These are phyloP conservation scores for Neobulgaria alba DNA, from an alignment of 2,329 filamentous ascomycete species.

Conservation along the genomic window DNA sequence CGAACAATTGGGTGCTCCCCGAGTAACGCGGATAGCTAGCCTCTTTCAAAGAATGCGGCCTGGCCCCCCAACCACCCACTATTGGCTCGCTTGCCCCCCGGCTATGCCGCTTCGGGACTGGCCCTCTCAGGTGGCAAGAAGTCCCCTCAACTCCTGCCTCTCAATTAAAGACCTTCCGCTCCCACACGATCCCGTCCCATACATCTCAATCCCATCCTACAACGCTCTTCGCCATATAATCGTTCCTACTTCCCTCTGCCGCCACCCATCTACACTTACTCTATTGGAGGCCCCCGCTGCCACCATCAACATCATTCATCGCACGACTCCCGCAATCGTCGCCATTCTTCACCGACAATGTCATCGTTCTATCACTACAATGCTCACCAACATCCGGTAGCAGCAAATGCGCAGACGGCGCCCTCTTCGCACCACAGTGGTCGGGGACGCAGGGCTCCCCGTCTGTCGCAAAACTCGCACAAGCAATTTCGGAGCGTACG, in stretches of 20 bases:
- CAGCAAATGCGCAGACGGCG: slow-evolving; percentile 35
- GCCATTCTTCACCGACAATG: slow-evolving; percentile 30
- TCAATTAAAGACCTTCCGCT: background rate
- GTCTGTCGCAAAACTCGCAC: slow-evolving; percentile 75
- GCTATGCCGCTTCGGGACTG: no score
- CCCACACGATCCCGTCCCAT: background rate
- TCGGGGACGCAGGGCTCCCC: slow-evolving; percentile 75
- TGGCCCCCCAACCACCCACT: no score
- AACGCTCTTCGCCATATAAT: background rate
- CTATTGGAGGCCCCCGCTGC: background rate
- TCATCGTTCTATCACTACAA: slow-evolving; percentile 57
- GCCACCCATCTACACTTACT: background rate
- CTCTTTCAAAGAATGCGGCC: no score
- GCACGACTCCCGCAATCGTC: background rate
- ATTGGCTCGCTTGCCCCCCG: no score
- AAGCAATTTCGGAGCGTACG: slow-evolving; percentile 80
- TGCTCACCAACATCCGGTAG: slow-evolving; percentile 48
- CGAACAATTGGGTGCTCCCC: no score
- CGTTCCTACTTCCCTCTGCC: background rate
- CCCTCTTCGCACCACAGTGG: slow-evolving; percentile 63
- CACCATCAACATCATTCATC: background rate
- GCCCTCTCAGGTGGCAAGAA: background rate
- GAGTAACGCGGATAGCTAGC: no score
- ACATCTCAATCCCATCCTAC: background rate
- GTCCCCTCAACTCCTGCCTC: background rate